A percentile compares a stretch with the other conserved stretches of the same genome.
These are phyloP conservation scores for Colletotrichum sp. DNA, from an alignment of 2,329 filamentous ascomycete genomes.

Conservation along the genomic window DNA sequence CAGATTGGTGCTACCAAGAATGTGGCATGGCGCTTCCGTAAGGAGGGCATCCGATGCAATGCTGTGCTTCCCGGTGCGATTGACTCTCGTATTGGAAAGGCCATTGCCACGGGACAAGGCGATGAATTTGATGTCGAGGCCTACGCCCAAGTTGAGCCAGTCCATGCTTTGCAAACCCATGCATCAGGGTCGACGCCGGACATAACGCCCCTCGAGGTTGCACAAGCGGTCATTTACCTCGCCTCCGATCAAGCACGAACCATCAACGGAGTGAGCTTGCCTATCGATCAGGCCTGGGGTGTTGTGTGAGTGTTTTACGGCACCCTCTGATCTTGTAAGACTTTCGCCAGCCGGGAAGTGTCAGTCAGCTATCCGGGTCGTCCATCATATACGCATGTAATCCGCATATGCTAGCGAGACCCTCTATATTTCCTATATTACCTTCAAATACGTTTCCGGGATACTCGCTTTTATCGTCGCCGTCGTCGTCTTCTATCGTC, in stretches of 20 bases:
- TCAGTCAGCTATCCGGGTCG: not conserved
- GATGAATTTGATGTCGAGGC: constrained; percentile 29
- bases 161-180: constrained; percentile 33
- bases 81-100: constrained; percentile 32
- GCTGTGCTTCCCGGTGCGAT: constrained; percentile 35
- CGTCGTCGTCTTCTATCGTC: not conserved
- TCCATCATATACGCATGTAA: not conserved
- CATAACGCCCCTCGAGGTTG: constrained; percentile 36
- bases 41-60: constrained; percentile 40
- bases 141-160: constrained; percentile 28
- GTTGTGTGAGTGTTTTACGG: constrained; percentile 26
- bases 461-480: not conserved
- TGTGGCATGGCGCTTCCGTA: constrained; percentile 48
- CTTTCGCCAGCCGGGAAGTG: not conserved
- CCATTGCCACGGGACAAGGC: constrained; percentile 22
- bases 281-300: constrained; percentile 40
- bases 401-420: not conserved
- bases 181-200: constrained; percentile 21
- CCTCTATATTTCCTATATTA: not conserved
- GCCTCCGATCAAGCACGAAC: constrained; percentile 37
- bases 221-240: constrained; percentile 40
- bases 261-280: constrained; percentile 39
- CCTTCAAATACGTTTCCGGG: not conserved
- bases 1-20: constrained; percentile 51
- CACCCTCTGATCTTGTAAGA: not conserved